A percentile compares a stretch with the other conserved stretches of the same genome.
These are phyloP conservation scores for Clavaria fumosa DNA, from an alignment of 768 basidiomycete genomes.

Conservation along the genomic window DNA sequence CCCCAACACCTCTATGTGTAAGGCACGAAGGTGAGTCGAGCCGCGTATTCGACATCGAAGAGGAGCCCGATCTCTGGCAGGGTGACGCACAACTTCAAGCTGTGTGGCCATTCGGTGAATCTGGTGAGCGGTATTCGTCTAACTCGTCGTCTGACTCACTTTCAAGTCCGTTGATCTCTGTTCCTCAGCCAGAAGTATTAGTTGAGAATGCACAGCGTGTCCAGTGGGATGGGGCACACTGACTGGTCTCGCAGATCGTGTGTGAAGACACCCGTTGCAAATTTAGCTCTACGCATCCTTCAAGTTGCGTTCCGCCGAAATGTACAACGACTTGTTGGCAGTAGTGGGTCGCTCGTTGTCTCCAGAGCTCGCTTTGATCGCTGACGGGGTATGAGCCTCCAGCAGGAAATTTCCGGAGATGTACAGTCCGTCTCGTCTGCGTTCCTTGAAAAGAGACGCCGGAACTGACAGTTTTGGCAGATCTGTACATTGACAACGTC, in stretches of 20 bases:
- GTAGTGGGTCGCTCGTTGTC: conserved; percentile 34
- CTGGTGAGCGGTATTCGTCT: conserved; percentile 38
- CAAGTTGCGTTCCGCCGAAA: conserved; percentile 34
- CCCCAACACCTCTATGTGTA: too few species aligned
- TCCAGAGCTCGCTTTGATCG: conserved; percentile 12
- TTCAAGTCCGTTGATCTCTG: conserved; percentile 1
- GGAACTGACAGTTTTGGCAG: too few species aligned
- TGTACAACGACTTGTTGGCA: conserved; percentile 61
- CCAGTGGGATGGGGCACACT: too few species aligned
- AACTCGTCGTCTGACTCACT: conserved; percentile 5
- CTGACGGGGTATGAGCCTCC: conserved; percentile 9
- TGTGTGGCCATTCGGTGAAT: conserved; percentile 39
- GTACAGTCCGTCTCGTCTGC: conserved; percentile 43
- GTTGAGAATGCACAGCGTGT: conserved; percentile 27
- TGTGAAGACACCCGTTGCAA: conserved; percentile 54
- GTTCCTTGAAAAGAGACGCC: too few species aligned
- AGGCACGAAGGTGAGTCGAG: conserved; percentile 46
- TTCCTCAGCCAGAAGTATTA: conserved; percentile 49
- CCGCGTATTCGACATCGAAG: conserved; percentile 5
- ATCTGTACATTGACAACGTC: too few species aligned
- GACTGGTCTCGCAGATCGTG: conserved; percentile 49
- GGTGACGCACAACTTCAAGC: conserved; percentile 45
- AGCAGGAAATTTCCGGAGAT: conserved; percentile 61
- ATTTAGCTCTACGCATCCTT: conserved; percentile 52
- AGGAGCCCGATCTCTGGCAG: conserved; percentile 21